Base-by-base conservation (phyloP, 1,284 basidiomycete species). In the Sporisorium graminicola region DNA sequence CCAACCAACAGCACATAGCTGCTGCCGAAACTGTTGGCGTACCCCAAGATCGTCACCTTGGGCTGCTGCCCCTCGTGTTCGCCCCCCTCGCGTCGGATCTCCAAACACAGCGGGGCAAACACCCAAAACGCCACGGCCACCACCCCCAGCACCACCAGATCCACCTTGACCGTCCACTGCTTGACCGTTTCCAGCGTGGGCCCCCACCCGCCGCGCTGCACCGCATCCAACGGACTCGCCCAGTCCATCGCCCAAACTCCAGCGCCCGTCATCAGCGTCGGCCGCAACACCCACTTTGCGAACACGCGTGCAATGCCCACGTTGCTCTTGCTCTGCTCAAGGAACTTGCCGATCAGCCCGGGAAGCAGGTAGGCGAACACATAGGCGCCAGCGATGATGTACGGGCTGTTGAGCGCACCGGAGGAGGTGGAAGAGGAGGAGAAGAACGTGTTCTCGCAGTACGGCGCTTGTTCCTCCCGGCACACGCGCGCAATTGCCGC, bases 391-490 rank as follows among this genome's bases (percentile, higher is more conserved):
- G 35, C 67, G 46, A 82, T 74, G 16, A 52, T 53, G 47, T 67
- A 80, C 0, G 67, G 65, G 40, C 67, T 75, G 66, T 84, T 84
- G 46, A 79, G 54, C 13, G 81, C 80, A 18, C 66, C 5, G 9
- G 47, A 7, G 22, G 35, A 44, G 14, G 31, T 40, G 20, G 29
- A 24, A 2, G 24, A 35, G 12, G 58, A 54, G 84, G 55, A 86
- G 83, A 74, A 88, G 80, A 60, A 95, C 87, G 66, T 92, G 88
- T 56, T 96, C 87, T 82, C 91, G 93, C 13, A 94, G 86, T 1
- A 92, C 0, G 93, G 92, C 51, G 93, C 91, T 86, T 98, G 96
- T 84, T 99, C 97, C 85, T 99, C 97, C 58, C 97, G 88, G 83
- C 96, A 99, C 0, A 95, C 90, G 0, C 65, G 94, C 93, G 81